Percentiles rank a stretch among this genome's conserved stretches.
phyloP scores from a whole-genome alignment of 108 stramenopile genomes.

The Chaetoceros muelleri region DNA sequence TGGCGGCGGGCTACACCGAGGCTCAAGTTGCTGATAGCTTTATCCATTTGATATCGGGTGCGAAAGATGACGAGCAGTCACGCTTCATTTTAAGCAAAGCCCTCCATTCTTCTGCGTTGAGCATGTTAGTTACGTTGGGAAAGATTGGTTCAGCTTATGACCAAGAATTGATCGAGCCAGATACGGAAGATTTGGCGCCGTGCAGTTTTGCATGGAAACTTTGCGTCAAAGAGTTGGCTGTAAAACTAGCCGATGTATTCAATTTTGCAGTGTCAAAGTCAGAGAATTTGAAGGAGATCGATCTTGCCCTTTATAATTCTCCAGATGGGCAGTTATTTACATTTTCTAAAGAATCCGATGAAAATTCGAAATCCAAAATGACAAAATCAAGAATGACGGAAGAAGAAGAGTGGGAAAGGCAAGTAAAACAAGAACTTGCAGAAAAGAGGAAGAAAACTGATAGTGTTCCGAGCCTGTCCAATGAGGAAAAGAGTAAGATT shows the following conservation, averaged over 20 bases:
- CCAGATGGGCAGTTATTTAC: constrained; percentile 11
- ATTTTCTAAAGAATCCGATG: not conserved
- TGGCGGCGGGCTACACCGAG: constrained; percentile 8
- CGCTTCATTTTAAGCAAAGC: constrained; percentile 27
- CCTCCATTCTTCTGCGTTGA: constrained; percentile 39
- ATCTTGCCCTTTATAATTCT: constrained; percentile 19
- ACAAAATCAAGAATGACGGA: constrained; percentile 13
- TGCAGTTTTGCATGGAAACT: constrained; percentile 37
- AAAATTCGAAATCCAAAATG: constrained; percentile 3
- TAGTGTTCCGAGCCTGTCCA: constrained; percentile 16
- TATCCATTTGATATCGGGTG: not conserved
- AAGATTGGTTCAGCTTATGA: constrained; percentile 42
- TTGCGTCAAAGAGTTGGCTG: constrained; percentile 18
- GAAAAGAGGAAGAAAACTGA: constrained; percentile 38
- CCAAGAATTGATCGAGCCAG: constrained; percentile 27
- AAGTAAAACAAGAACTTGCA: constrained; percentile 74
- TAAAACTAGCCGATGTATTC: constrained; percentile 5
- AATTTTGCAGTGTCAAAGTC: constrained; percentile 1
- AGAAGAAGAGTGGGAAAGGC: constrained; percentile 84
- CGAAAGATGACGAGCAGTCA: constrained; percentile 15
- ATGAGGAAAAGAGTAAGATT: constrained; percentile 51
- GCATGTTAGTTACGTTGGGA: constrained; percentile 48
- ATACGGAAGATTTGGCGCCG: constrained; percentile 50
- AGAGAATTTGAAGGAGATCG: constrained; percentile 8
- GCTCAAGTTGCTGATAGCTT: not conserved